A percentile compares a stretch with the other conserved stretches of the same genome.
Evolutionary conservation across 352 stramenopile genomes (phyloP).

Genomic region (Phytophthora capsici): DNA sequence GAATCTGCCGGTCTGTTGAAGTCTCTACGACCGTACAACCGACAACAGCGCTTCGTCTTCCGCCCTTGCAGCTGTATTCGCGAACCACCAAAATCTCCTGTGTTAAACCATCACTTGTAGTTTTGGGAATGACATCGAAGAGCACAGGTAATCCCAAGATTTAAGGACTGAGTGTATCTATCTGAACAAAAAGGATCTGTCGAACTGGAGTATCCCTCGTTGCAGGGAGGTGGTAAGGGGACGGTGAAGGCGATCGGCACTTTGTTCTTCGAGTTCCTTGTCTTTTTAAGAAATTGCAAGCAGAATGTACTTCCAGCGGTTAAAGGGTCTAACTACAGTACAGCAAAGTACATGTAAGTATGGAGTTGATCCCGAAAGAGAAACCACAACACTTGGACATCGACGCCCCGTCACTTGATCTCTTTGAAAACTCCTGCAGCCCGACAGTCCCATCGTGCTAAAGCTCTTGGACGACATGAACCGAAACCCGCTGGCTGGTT

Average conservation of each 20-base stretch:
- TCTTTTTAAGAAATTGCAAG: neutral
- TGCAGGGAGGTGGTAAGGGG: neutral
- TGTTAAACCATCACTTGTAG: neutral
- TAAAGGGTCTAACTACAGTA: no score
- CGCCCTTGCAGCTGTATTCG: constrained; percentile 21
- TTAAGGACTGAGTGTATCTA: no score
- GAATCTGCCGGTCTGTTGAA: constrained; percentile 22
- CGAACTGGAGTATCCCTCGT: neutral
- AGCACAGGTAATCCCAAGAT: no score
- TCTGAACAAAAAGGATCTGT: neutral
- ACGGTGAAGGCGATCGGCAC: neutral
- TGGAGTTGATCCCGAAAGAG: neutral
- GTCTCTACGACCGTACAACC: constrained; percentile 14
- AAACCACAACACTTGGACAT: constrained; percentile 12
- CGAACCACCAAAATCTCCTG: constrained; percentile 22
- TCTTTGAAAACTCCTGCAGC: neutral
- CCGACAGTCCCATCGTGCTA: constrained; percentile 25
- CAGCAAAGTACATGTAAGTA: no score
- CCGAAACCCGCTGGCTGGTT: constrained; percentile 17
- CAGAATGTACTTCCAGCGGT: no score
- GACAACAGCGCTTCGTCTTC: constrained; percentile 17
- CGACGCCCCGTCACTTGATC: constrained; percentile 10
- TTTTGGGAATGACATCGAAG: neutral
- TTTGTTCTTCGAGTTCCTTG: neutral
- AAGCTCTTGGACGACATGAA: constrained; percentile 6